Evolutionary conservation across 805 yeast genomes (phyloP), one percentile per base, ranked within the genome.

Genomic region (Zygosaccharomyces bailii): DNA sequence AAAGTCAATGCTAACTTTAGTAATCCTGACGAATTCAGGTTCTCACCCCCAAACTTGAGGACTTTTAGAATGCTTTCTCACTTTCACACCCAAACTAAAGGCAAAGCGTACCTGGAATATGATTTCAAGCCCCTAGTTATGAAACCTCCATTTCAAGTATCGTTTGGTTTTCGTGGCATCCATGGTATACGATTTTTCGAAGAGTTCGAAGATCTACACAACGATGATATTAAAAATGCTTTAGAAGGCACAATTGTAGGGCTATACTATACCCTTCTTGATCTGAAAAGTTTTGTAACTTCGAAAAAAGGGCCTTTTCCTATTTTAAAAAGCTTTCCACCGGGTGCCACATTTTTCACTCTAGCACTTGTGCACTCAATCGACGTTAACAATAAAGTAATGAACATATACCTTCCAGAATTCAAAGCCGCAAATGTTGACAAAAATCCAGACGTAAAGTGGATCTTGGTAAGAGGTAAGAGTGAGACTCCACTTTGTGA

Each of bases 311-410:
- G 23, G 25, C 10, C 31, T 10, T 27, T 27, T n/a, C 69, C 68
- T 13, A 41, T 65, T 3, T 34, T 62, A 5, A 48, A 45, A 9
- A 27, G 38, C 2, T n/a, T 32, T 14, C 19, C 49, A 6, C 13
- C 13, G 4, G 34, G 50, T 17, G 24, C 42, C 14, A 19, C 35
- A 5, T 61, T 54, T 45, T 29, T 53, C 6, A 44, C 57, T 10
- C 43, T 84, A 25, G 80, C 76, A 1, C 67, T 86, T 39, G 70
- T 87, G 0, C 96, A 88, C 56, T 83, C 91, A 1, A 63, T 86
- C 9, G 74, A 82, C 51, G 45, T 49, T 0, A 45, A 48, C 0
- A 55, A 63, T 1, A 56, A 66, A 7, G 50, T 66, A 11, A 54
- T 85, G 34, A 80, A 84, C 45, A 40, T 87, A 1, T 80, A 84